phyloP scores from a whole-genome alignment of 2,329 filamentous ascomycete genomes.

The Fusarium veterinarium region DNA sequence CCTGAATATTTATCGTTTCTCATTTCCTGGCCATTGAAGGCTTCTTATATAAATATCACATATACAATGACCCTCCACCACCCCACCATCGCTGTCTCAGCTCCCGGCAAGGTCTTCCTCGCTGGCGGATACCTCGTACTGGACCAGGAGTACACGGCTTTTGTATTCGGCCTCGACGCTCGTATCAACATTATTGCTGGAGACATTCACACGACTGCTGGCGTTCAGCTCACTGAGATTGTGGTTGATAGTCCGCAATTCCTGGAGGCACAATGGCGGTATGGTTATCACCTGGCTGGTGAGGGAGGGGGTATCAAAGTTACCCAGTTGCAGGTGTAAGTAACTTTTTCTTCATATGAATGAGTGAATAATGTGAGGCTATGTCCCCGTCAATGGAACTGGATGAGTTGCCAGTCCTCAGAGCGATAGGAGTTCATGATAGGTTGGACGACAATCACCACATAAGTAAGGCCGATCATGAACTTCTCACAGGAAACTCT shows the following conservation, averaged over 20 bases:
- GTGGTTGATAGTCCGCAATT: slow-evolving; percentile 95
- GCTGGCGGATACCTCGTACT: slow-evolving; percentile 96
- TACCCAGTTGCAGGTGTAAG: slow-evolving; percentile 82
- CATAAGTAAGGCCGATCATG: background rate
- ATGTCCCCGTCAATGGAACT: background rate
- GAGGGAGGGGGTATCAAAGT: slow-evolving; percentile 83
- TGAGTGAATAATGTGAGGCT: background rate
- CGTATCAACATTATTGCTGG: slow-evolving; percentile 73
- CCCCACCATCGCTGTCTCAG: slow-evolving; percentile 75
- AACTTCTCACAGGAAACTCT: background rate
- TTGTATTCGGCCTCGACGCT: slow-evolving; percentile 75
- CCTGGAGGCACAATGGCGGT: slow-evolving; percentile 85
- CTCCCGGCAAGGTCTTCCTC: slow-evolving; percentile 94
- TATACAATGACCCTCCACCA: slow-evolving; percentile 40
- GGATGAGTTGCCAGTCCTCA: background rate
- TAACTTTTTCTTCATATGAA: slow-evolving; percentile 41
- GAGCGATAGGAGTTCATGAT: slow-evolving; percentile 2
- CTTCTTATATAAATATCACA: background rate
- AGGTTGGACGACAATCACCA: slow-evolving; percentile 1
- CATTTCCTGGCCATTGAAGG: background rate
- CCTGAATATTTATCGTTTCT: too few species aligned
- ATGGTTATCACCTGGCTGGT: slow-evolving; percentile 78
- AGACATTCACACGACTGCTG: slow-evolving; percentile 68
- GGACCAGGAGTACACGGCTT: slow-evolving; percentile 84
- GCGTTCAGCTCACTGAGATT: slow-evolving; percentile 76